Percentiles rank a stretch among this genome's conserved stretches.
Evolutionary conservation across 2,329 filamentous ascomycete genomes (phyloP).

Genomic region (Fusarium sp.): DNA sequence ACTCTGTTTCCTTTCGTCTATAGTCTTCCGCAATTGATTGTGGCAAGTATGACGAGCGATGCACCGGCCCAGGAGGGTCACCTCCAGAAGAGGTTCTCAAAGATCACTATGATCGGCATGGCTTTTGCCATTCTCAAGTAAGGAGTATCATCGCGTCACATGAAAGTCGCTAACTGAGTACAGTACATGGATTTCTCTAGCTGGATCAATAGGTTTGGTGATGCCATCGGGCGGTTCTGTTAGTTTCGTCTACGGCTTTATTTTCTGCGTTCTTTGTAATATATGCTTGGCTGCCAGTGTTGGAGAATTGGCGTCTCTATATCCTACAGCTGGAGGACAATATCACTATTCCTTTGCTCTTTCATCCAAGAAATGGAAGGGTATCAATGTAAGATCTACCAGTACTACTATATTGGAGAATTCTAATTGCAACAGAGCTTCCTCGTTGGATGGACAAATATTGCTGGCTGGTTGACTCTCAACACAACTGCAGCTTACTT

Average conservation of each 20-base stretch:
- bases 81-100: slow-evolving; percentile 41
- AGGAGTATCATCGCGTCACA: not conserved
- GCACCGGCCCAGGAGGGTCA: slow-evolving; percentile 23
- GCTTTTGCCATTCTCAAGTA: slow-evolving; percentile 60
- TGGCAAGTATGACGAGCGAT: slow-evolving; percentile 13
- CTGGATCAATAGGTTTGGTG: slow-evolving; percentile 57
- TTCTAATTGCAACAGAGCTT: slow-evolving; percentile 51
- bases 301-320: slow-evolving; percentile 37
- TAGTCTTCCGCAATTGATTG: not conserved
- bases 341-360: slow-evolving; percentile 59
- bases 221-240: slow-evolving; percentile 57
- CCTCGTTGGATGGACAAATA: slow-evolving; percentile 58
- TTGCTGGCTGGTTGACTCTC: slow-evolving; percentile 58
- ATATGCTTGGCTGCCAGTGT: slow-evolving; percentile 36
- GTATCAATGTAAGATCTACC: slow-evolving; percentile 46
- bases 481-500: slow-evolving; percentile 59
- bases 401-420: accelerated
- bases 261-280: slow-evolving; percentile 44
- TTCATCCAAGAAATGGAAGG: slow-evolving; percentile 54
- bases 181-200: slow-evolving; percentile 52
- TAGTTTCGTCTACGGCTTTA: slow-evolving; percentile 54
- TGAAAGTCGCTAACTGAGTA: not conserved
- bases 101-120: slow-evolving; percentile 48
- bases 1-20: not conserved
- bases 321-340: slow-evolving; percentile 47